A percentile compares a stretch with the other conserved stretches of the same genome.
Conservation (phyloP, 2,329 filamentous ascomycete genomes). For the Nemania sp. region DNA sequence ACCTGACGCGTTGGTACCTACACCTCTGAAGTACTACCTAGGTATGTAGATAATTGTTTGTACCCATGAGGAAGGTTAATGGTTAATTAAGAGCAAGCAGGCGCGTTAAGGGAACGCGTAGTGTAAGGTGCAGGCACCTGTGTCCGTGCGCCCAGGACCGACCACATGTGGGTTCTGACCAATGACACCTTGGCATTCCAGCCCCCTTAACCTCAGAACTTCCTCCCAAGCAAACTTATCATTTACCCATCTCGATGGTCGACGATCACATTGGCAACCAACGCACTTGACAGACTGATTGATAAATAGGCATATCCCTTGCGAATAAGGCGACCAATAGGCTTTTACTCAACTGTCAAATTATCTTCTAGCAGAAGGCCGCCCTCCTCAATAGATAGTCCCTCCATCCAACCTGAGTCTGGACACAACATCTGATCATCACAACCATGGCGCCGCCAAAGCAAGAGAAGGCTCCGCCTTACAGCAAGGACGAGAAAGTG, state of each 20-base stretch:
- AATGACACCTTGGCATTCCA: slow-evolving; percentile 3
- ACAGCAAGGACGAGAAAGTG: slow-evolving; percentile 84
- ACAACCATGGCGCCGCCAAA: slow-evolving; percentile 46
- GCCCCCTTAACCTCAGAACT: neutral
- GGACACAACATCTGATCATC: neutral
- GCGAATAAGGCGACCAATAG: too few species aligned
- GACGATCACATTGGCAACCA: neutral
- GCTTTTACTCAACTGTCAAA: neutral
- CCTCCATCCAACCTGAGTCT: neutral
- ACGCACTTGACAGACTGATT: neutral
- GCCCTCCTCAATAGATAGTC: neutral
- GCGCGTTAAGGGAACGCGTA: slow-evolving; percentile 12
- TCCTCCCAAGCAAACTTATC: neutral
- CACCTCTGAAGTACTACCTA: too few species aligned
- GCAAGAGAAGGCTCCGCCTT: slow-evolving; percentile 52
- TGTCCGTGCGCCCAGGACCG: slow-evolving; percentile 13
- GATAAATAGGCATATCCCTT: neutral
- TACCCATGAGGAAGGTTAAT: too few species aligned
- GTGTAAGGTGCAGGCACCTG: neutral
- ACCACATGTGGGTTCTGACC: slow-evolving; percentile 1
- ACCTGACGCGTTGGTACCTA: too few species aligned
- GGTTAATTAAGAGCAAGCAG: slow-evolving; percentile 2
- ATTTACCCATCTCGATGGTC: neutral
- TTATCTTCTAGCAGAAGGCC: neutral
- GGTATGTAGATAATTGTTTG: too few species aligned